These are phyloP conservation scores for Caloboletus firmus DNA, from an alignment of 1,284 basidiomycete species.

Conservation along the genomic window DNA sequence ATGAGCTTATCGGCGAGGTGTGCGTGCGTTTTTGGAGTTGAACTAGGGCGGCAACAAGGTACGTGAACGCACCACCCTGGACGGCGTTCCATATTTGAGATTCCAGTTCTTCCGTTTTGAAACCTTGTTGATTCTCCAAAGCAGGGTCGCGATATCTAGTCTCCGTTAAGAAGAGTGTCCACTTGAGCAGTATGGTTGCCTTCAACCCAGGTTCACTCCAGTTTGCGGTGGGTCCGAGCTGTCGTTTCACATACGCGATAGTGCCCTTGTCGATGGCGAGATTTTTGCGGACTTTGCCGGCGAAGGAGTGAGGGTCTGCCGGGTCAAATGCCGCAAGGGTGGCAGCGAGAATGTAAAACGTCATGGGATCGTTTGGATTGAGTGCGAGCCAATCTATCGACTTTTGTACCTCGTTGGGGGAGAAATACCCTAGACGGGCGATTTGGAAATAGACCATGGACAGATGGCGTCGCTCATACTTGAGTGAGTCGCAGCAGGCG, in stretches of 20 bases:
- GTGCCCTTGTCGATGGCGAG: conserved; percentile 48
- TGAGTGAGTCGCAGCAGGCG: conserved; percentile 67
- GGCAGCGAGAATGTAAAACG: conserved; percentile 70
- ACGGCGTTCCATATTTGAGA: conserved; percentile 80
- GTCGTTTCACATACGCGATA: conserved; percentile 57
- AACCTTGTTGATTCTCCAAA: conserved; percentile 64
- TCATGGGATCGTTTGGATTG: conserved; percentile 64
- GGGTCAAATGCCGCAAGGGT: conserved; percentile 70
- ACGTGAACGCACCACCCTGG: conserved; percentile 81
- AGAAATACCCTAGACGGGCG: conserved; percentile 62
- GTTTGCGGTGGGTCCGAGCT: conserved; percentile 47
- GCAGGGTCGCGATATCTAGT: conserved; percentile 66
- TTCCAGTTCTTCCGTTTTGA: conserved; percentile 79
- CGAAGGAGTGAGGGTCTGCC: conserved; percentile 51
- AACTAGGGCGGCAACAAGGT: conserved; percentile 58
- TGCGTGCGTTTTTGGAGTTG: conserved; percentile 51
- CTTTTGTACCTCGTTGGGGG: conserved; percentile 55
- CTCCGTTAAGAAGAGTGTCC: conserved; percentile 83
- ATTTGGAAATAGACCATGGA: conserved; percentile 62
- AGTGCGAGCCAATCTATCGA: conserved; percentile 66
- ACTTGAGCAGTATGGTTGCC: conserved; percentile 77
- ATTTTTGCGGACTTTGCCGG: conserved; percentile 45
- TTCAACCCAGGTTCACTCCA: conserved; percentile 80
- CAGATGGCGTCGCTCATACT: conserved; percentile 68
- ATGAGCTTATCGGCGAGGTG: conserved; percentile 45